Base-by-base conservation (phyloP, 345 rosid species). In the Arabidopsis arenosa region DNA sequence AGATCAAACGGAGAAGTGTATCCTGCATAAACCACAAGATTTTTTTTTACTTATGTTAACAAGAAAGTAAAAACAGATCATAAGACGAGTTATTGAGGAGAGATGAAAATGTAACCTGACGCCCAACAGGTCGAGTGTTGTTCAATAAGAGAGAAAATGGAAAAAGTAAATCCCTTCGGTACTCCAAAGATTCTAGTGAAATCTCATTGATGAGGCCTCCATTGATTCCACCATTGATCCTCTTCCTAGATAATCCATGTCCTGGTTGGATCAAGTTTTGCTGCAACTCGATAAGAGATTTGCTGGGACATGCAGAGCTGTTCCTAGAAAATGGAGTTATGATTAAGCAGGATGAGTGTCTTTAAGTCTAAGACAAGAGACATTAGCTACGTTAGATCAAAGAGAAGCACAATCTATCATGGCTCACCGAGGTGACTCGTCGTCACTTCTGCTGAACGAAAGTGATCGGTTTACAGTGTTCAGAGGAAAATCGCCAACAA, bases 121-220 rank as follows among this genome's bases (percentile, higher is more conserved):
- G 88, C 73, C 97, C 97, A 68, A 90, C 85, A 1, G 99, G 97
- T 79, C 93, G 87, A 15, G 93, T 88, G 65, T 95, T 95, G 81
- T 85, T 90, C 80, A 95, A 51, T 72, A 95, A 75, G 44, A 89
- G 93, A 68, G 97, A 90, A 75, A 89, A 70, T 18, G 96, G 97
- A 69, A 85, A 95, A 45, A 89, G 86, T 48, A 83, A 82, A 68
- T 89, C 97, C 81, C 91, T 84, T 75, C 68, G 89, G 80, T 79
- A 88, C 51, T 89, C 90, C 80, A 95, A 77, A 55, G 93, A 92
- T 79, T 77, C 83, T 84, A 95, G 61, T 37, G 91, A 85, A 80
- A 80, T 88, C 62, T 89, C 86, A 77, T 86, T 90, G 75, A 95
- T 84, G 35, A 95, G 83, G 53, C 97, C 96, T 71, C 99, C 99